These are phyloP conservation scores for Sanghuangporus weigelae DNA, from an alignment of 1,284 basidiomycete genomes.

Conservation along the genomic window DNA sequence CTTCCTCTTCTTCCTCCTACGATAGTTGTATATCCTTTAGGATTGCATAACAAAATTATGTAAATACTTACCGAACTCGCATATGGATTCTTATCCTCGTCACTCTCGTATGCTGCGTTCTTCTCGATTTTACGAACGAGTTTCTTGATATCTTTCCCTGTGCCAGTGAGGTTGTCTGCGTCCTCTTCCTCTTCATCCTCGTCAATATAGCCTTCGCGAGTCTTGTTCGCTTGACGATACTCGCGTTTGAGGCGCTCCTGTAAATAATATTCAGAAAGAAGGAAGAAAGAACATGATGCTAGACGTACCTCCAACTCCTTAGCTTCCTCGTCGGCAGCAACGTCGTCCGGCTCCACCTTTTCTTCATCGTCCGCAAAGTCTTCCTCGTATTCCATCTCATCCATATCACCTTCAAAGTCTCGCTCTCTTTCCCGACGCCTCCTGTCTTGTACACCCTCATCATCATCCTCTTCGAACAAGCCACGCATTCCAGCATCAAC, in stretches of 20 bases:
- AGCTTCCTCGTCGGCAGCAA: constrained; percentile 70
- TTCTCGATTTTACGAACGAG: constrained; percentile 69
- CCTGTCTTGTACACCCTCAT: constrained; percentile 44
- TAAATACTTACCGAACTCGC: constrained; percentile 57
- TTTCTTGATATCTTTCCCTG: constrained; percentile 74
- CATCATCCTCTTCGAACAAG: constrained; percentile 69
- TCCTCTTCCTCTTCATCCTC: constrained; percentile 67
- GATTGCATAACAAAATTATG: background rate
- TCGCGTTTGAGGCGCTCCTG: constrained; percentile 83
- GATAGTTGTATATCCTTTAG: constrained; percentile 17
- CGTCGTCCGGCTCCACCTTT: constrained; percentile 60
- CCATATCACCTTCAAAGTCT: constrained; percentile 68
- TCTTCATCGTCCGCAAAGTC: constrained; percentile 87
- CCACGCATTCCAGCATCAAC: constrained; percentile 56
- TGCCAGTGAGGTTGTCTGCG: constrained; percentile 53
- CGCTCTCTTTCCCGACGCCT: constrained; percentile 48
- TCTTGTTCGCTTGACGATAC: constrained; percentile 73
- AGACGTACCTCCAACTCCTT: constrained; percentile 74
- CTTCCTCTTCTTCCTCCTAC: constrained; percentile 65
- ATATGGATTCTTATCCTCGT: constrained; percentile 78
- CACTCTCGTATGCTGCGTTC: constrained; percentile 72
- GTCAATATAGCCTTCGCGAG: constrained; percentile 60
- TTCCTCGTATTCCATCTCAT: constrained; percentile 80
- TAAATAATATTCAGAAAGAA: background rate
- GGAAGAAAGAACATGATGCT: background rate